A percentile compares a stretch with the other conserved stretches of the same genome.
Evolutionary conservation across 2,329 filamentous ascomycete species (phyloP).

Genomic region (Fusarium sp.): DNA sequence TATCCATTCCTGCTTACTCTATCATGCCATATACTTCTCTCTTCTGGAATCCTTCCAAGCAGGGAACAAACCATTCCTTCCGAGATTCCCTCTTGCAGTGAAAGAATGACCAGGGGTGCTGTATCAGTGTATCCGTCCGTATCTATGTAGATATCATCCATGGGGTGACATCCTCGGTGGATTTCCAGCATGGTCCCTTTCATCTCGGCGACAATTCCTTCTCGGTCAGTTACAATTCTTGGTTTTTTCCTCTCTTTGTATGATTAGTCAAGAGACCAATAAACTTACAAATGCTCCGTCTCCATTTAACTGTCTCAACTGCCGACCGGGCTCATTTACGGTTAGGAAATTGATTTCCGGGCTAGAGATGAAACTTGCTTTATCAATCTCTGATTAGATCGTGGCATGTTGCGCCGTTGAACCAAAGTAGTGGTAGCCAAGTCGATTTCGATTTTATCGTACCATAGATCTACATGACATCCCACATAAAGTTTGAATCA

Average conservation of each 20-base stretch:
- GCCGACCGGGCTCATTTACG: conserved; percentile 11
- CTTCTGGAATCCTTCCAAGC: conserved; percentile 25
- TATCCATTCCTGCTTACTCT: background rate
- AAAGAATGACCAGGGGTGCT: background rate
- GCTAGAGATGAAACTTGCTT: conserved; percentile 15
- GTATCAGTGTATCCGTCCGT: background rate
- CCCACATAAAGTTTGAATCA: background rate
- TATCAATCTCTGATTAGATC: conserved; percentile 25
- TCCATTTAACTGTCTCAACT: conserved; percentile 8
- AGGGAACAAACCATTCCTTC: conserved; percentile 8
- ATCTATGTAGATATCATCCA: conserved; percentile 1
- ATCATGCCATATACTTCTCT: background rate
- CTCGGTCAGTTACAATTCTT: conserved; percentile 4
- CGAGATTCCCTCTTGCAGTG: background rate
- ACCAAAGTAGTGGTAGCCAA: background rate
- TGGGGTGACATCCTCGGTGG: background rate
- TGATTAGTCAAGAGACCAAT: background rate
- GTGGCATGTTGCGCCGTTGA: background rate
- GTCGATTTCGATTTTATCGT: background rate
- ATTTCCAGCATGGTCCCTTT: conserved; percentile 17
- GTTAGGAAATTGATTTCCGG: conserved; percentile 18
- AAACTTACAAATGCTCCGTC: background rate
- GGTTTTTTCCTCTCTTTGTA: background rate
- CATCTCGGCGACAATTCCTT: conserved; percentile 23
- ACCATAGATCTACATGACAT: background rate